Base-by-base conservation (phyloP, 805 yeast genomes). In the Yarrowia porcina region DNA sequence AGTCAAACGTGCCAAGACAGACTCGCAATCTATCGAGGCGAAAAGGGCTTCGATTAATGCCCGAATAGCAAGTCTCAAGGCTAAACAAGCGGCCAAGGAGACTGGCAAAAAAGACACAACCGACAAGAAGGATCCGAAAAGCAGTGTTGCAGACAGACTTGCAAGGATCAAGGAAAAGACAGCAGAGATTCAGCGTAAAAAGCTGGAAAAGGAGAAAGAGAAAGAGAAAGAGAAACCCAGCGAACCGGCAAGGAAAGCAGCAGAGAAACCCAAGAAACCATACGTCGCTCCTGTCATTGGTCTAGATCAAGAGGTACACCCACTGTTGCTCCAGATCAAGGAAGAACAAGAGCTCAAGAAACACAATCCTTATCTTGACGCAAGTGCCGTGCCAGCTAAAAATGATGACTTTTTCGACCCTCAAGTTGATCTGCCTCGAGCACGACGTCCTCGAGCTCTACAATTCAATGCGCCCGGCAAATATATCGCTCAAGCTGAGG, bases 381-480 rank as follows among this genome's bases (percentile, higher is more conserved):
- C 49, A 25, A 44, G 49, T 27, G 49, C 32, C 44, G 23, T 23
- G 33, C 23, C 44, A 17, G 33, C 54, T 0, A 17, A 23, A 23
- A 36, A 17, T 9, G 61, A 56, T 15, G 59, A 36, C 18, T 52
- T 52, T 18, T 52, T 35, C 33, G 59, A 52, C 18, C 59, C 59
- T 11, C 32, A 52, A 2, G 59, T 52, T 23, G 59, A 52, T 21
- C 42, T 35, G 13, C 59, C 59, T 4, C 12, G 59, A 36, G 59
- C 59, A 10, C 15, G 59, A 35, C 32, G 33, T 20, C 59, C 59
- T 10, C 12, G 44, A 25, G 80, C 77, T 2, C 73, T 87, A 42
- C 72, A 71, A 15, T 83, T 90, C 68, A 84, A 82, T 68, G 81
- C 78, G 33, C 78, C 79, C 41, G 97, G 96, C 1, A 88, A 84